Evolutionary conservation across 768 basidiomycete species (phyloP).

Genomic region (Boletus vermiculosoides): DNA sequence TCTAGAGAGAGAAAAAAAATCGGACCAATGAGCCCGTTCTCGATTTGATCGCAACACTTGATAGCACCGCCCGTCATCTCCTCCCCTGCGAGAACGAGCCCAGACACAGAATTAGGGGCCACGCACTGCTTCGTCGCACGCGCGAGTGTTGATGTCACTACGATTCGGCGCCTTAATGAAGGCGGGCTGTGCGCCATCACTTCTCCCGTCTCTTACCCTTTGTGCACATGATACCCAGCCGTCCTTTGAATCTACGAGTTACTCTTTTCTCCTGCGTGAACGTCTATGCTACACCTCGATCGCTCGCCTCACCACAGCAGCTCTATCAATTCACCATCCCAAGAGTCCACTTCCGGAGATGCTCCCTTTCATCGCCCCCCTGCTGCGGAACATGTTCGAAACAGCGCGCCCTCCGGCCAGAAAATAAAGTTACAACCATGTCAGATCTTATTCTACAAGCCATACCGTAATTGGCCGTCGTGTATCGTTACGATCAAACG

Average conservation of each 20-base stretch:
- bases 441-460: not conserved
- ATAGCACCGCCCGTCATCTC: constrained; percentile 2
- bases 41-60: constrained; percentile 5
- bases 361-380: not conserved
- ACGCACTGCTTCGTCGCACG: constrained; percentile 7
- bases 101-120: not conserved
- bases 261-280: not conserved
- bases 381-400: not conserved
- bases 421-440: not conserved
- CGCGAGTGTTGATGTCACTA: constrained; percentile 3
- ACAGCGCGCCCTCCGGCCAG: not conserved
- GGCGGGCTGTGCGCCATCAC: constrained; percentile 14
- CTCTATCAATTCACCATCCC: not conserved
- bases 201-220: not conserved
- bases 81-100: not conserved
- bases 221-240: constrained; percentile 4
- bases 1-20: not conserved
- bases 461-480: constrained; percentile 4
- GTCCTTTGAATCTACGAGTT: not conserved
- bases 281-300: not conserved
- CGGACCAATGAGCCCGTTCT: not conserved
- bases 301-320: not conserved
- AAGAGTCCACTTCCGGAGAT: not conserved
- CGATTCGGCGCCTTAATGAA: constrained; percentile 12
- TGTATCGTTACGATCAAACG: constrained; percentile 18